Percentiles rank a stretch among this genome's conserved stretches.
Conservation (phyloP, 352 stramenopile genomes). For the Pythium graminicola region DNA sequence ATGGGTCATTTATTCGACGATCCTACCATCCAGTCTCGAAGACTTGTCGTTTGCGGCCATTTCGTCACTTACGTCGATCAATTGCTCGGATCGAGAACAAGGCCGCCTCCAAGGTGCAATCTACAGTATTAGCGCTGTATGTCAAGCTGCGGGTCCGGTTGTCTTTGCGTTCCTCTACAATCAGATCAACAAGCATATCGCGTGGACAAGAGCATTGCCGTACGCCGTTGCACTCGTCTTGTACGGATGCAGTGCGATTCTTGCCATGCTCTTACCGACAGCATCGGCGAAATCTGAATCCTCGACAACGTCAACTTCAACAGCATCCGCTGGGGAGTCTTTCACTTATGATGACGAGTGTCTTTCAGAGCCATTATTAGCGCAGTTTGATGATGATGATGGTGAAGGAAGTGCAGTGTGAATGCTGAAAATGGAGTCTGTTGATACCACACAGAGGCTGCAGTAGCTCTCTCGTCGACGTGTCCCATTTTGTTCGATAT, state of each 20-base stretch:
- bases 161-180: slow-evolving; percentile 54
- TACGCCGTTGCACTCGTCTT: slow-evolving; percentile 48
- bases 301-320: slow-evolving; percentile 40
- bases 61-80: slow-evolving; percentile 56
- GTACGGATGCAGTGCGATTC: slow-evolving; percentile 40
- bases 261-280: slow-evolving; percentile 39
- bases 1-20: slow-evolving; percentile 49
- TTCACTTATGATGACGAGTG: slow-evolving; percentile 40
- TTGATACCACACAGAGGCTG: not conserved
- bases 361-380: slow-evolving; percentile 46
- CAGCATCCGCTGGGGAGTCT: too few relatives aligned
- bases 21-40: slow-evolving; percentile 36
- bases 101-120: slow-evolving; percentile 67
- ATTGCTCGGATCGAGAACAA: slow-evolving; percentile 66
- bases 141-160: slow-evolving; percentile 51
- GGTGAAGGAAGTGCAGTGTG: slow-evolving; percentile 12
- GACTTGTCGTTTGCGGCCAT: slow-evolving; percentile 68
- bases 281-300: slow-evolving; percentile 37
- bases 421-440: not conserved
- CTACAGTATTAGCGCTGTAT: slow-evolving; percentile 55
- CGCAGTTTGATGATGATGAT: slow-evolving; percentile 1
- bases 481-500: too few relatives aligned
- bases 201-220: slow-evolving; percentile 46
- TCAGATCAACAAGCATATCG: slow-evolving; percentile 35
- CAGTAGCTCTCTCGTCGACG: not conserved